Base-by-base conservation (phyloP, 2,329 filamentous ascomycete species). In the Cladorrhinum sp. region DNA sequence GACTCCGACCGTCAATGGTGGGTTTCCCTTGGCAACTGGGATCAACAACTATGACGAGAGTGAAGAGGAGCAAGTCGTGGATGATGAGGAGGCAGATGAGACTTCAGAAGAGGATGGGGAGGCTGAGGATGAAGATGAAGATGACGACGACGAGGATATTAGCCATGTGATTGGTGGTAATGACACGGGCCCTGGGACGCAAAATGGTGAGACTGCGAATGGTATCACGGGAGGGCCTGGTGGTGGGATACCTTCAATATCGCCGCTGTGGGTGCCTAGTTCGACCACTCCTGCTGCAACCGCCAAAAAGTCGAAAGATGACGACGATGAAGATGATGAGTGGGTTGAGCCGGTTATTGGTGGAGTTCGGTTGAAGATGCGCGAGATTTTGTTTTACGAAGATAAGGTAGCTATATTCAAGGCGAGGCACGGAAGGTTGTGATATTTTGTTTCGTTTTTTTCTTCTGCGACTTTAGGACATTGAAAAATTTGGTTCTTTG, bases 341-440 rank as follows among this genome's bases (percentile, higher is more conserved):
- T 79, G 79, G 52, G 79, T 81, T 36, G 80, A 80, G 20, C 76
- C 77, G 5, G 75, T 78, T 36, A 69, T 66, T 16, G 73, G 77
- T 41, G 75, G 72, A 55, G 70, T 74, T 27, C 76, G 81, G 67
- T 79, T 93, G 62, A 81, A 85, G 58, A 76, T 93, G 65, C 79
- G 89, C 63, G 90, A 93, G 77, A 93, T 95, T 64, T 74, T 93
- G 64, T 93, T 92, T 73, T 93, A 92, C 69, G 91, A 93, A 71
- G 90, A 93, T 71, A 91, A 91, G 74, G 85, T 92, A 57, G 86
- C 88, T 25, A 87, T 93, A 60, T 93, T 93, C 76, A 90, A 88
- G 72, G 88, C 89, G 29, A 82, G 90, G 62, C 87, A 91, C 74
- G 86, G 83, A 18, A 73, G 71, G 67, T 68, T 81, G 59, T 81